phyloP scores from a whole-genome alignment of 805 yeast genomes.

The Pichia manshurica region DNA sequence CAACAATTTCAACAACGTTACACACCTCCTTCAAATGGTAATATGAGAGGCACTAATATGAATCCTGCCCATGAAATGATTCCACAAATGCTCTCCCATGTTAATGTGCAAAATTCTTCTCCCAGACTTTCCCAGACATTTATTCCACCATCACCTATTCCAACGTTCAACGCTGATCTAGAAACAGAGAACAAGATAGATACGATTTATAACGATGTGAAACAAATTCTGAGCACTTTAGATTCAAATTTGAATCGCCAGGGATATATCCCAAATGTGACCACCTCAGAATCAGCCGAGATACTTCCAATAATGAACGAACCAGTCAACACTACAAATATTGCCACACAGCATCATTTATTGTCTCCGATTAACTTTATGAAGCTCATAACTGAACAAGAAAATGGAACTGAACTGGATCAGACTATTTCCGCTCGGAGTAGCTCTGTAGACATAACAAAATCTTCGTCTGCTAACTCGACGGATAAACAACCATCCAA shows the following conservation, averaged over 20 bases:
- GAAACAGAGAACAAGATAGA: slow-evolving; percentile 2
- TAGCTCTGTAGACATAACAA: background rate
- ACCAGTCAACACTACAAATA: slow-evolving; percentile 7
- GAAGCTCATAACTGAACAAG: background rate
- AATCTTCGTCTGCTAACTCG: background rate
- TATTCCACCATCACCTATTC: background rate
- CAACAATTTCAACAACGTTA: background rate
- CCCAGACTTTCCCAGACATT: slow-evolving; percentile 5
- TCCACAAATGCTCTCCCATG: background rate
- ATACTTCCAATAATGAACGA: slow-evolving; percentile 1
- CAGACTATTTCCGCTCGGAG: background rate
- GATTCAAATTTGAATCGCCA: background rate
- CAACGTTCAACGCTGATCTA: background rate
- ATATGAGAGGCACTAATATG: background rate
- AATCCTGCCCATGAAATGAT: background rate
- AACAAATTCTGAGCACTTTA: background rate
- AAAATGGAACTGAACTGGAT: background rate
- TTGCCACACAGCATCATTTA: slow-evolving; percentile 5
- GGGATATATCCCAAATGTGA: background rate
- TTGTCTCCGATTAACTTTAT: slow-evolving; percentile 8
- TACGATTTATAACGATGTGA: slow-evolving; percentile 1
- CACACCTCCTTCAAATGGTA: background rate
- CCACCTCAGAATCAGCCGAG: background rate
- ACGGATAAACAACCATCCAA: background rate
- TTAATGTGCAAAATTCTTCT: background rate